Conservation (phyloP, 2,329 filamentous ascomycete species). For the Phialophora verrucosa region DNA sequence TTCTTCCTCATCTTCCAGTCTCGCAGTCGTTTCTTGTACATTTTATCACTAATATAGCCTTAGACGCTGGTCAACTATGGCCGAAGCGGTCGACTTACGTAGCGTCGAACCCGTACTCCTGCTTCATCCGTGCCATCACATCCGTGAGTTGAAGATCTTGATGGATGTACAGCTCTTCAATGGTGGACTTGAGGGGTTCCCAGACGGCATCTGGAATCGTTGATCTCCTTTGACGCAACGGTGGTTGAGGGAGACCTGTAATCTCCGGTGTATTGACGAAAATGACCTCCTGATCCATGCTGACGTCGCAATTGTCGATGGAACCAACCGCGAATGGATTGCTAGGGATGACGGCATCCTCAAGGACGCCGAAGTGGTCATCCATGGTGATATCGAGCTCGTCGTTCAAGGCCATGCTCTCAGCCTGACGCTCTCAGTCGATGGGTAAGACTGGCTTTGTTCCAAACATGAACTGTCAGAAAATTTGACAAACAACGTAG, state of each 20-base stretch:
- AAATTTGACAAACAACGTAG: background rate
- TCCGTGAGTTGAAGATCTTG: conserved; percentile 7
- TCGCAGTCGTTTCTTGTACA: conserved; percentile 17
- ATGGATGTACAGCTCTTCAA: conserved; percentile 12
- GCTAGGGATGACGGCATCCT: background rate
- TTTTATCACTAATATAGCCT: too few relatives aligned
- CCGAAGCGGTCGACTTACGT: conserved; percentile 1
- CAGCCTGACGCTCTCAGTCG: background rate
- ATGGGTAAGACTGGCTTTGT: background rate
- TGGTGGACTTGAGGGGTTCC: background rate
- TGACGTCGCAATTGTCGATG: background rate
- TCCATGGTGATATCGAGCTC: background rate
- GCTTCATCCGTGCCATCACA: conserved; percentile 8
- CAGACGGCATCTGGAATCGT: background rate
- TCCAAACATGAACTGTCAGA: background rate
- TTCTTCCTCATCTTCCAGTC: conserved; percentile 13
- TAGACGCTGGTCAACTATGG: too few relatives aligned
- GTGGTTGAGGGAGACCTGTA: background rate
- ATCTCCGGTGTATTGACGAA: background rate
- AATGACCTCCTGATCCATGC: background rate
- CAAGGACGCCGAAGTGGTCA: background rate
- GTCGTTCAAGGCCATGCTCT: background rate
- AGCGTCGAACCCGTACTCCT: conserved; percentile 12
- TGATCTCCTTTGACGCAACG: background rate
- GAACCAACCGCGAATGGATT: background rate